Conservation (phyloP, 2,329 filamentous ascomycete genomes). For the Pezicula rhizophila region DNA sequence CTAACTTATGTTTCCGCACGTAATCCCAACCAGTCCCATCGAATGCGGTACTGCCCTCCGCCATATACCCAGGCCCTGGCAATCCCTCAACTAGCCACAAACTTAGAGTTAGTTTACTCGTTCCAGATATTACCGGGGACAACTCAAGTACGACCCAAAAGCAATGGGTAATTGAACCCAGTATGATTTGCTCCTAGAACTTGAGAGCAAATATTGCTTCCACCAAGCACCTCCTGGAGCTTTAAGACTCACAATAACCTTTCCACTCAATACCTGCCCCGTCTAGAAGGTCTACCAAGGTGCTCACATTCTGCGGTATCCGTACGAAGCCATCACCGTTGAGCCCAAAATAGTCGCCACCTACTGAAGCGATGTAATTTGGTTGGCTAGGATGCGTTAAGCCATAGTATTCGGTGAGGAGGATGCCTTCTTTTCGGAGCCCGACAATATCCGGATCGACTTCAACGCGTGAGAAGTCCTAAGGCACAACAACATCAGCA, state of each 20-base stretch:
- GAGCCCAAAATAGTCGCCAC: conserved; percentile 42
- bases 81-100: conserved; percentile 30
- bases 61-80: conserved; percentile 42
- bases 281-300: conserved; percentile 40
- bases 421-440: conserved; percentile 37
- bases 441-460: conserved; percentile 33
- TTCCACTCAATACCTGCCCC: conserved; percentile 34
- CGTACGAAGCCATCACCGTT: conserved; percentile 39
- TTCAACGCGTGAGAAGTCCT: conserved; percentile 39
- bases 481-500: background rate
- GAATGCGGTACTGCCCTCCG: conserved; percentile 28
- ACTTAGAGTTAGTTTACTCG: no score
- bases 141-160: no score
- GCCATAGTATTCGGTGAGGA: conserved; percentile 38
- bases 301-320: conserved; percentile 39
- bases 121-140: no score
- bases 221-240: no score
- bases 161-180: no score
- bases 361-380: conserved; percentile 41
- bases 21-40: conserved; percentile 31
- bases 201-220: no score
- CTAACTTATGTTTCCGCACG: conserved; percentile 27
- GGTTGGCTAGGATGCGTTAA: conserved; percentile 42
- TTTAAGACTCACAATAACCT: conserved; percentile 29
- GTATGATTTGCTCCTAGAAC: no score